Evolutionary conservation across 169 alveolate species (phyloP), one percentile per base, ranked within the genome.

Genomic region (Plasmodium adleri): DNA sequence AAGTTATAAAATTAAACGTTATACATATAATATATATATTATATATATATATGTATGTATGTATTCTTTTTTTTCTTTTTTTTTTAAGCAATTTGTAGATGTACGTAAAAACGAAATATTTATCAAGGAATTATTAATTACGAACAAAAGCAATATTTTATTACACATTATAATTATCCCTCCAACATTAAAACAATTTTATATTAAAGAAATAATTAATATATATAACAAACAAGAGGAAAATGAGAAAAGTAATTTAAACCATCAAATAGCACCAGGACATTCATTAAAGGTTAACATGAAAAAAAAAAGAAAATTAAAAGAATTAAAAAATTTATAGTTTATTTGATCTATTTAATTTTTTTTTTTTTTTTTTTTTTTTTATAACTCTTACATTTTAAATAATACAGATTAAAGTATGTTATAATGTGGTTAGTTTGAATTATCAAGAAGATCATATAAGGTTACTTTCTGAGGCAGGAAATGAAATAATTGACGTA

Each of bases 211-310:
- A 4, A 80, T 80, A 58, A 80, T 80, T 67, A 80, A 80, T 80
- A 54, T 80, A 67, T 68, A 67, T 49, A 80, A 80, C 45, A 80
- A 80, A 17, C 67, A 45, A 67, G 90, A 80, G 56, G 90, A 80
- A 26, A 67, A 67, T 43, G 67, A 78, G 6, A 80, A 80, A 72
- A 67, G 56, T 49, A 80, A 67, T 68, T 68, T 80, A 60, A 80
- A 80, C 60, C 32, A 80, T 68, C 90, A 67, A 68, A 80, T 80
- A 20, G 90, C 90, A n/a, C 90, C 90, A 10, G 90, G 90, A 56
- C 90, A 80, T 39, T 54, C 90, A 13, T 43, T 80, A 71, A 80
- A 80, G 72, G 90, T 80, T 22, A 80, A 22, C 26, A 43, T 5
- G 45, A 32, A 32, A 32, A 4, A 32, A 32, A 0, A 20, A 20